A percentile compares a stretch with the other conserved stretches of the same genome.
Evolutionary conservation across 2,329 filamentous ascomycete species (phyloP).

Genomic region (Myriosclerotinia curreyana): DNA sequence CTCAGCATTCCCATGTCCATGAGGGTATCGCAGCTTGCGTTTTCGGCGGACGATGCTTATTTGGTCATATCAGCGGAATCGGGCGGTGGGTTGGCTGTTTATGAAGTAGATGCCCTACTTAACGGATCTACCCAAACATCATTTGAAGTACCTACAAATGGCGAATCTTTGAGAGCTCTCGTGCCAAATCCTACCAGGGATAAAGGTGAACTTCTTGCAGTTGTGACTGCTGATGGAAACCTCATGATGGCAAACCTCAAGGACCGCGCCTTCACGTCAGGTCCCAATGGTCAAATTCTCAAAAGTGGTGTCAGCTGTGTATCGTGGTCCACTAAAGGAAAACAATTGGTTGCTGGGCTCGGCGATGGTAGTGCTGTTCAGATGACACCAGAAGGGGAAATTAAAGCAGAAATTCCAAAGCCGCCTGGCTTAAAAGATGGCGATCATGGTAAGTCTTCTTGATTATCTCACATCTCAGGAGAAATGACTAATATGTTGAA

Average conservation of each 20-base stretch:
- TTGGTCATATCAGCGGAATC: conserved; percentile 79
- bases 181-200: conserved; percentile 76
- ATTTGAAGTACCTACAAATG: conserved; percentile 75
- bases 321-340: conserved; percentile 90
- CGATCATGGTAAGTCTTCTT: conserved; percentile 60
- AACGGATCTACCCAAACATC: conserved; percentile 64
- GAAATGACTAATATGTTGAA: conserved; percentile 40
- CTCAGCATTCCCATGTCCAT: conserved; percentile 68
- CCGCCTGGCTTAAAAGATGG: conserved; percentile 63
- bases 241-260: conserved; percentile 81
- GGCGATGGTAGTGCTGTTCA: conserved; percentile 76
- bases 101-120: conserved; percentile 67
- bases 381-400: conserved; percentile 75
- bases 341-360: conserved; percentile 85
- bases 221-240: conserved; percentile 77
- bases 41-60: conserved; percentile 84
- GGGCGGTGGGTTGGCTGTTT: conserved; percentile 79
- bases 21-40: conserved; percentile 82
- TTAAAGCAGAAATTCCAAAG: conserved; percentile 74
- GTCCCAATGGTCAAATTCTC: conserved; percentile 61
- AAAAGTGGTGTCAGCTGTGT: conserved; percentile 76
- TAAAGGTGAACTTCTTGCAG: conserved; percentile 70
- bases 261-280: conserved; percentile 55
- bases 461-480: conserved; percentile 10
- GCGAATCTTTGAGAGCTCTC: conserved; percentile 68